Evolutionary conservation across 495 filamentous ascomycete species (phyloP).

Genomic region (Annulohypoxylon bovei): DNA sequence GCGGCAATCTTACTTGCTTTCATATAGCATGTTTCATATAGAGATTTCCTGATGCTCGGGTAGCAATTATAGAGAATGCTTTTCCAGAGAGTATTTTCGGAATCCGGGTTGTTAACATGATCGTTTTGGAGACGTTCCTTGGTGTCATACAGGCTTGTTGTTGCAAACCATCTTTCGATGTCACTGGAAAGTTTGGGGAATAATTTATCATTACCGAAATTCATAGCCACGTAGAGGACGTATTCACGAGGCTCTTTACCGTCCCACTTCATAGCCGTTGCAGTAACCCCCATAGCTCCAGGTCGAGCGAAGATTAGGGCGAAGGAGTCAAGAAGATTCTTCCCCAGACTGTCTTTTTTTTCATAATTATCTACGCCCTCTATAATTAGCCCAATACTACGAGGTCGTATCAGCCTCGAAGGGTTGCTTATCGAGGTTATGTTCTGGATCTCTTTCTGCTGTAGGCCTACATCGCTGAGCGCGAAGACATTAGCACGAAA

Average conservation of each 20-base stretch:
- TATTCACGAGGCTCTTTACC: neutral
- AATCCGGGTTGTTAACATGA: neutral
- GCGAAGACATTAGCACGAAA: constrained; percentile 5
- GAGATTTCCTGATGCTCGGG: neutral
- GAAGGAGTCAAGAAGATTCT: constrained; percentile 29
- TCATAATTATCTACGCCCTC: neutral
- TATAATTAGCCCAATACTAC: neutral
- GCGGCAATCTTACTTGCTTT: neutral
- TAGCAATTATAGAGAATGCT: neutral
- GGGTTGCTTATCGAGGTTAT: neutral
- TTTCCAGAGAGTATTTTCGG: neutral
- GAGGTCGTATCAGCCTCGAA: neutral
- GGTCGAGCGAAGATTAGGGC: constrained; percentile 22
- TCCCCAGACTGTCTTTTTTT: neutral
- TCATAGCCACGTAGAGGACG: constrained; percentile 5
- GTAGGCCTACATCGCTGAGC: neutral
- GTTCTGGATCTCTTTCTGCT: neutral
- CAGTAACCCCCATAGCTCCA: neutral
- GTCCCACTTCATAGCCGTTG: constrained; percentile 19
- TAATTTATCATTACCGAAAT: neutral
- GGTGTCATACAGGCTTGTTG: neutral
- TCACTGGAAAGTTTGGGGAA: neutral
- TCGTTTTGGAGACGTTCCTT: neutral
- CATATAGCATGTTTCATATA: neutral
- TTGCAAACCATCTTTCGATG: constrained; percentile 8